A percentile compares a stretch with the other conserved stretches of the same genome.
Evolutionary conservation across 768 basidiomycete species (phyloP).

Genomic region (Pleurotus citrinopileatus): DNA sequence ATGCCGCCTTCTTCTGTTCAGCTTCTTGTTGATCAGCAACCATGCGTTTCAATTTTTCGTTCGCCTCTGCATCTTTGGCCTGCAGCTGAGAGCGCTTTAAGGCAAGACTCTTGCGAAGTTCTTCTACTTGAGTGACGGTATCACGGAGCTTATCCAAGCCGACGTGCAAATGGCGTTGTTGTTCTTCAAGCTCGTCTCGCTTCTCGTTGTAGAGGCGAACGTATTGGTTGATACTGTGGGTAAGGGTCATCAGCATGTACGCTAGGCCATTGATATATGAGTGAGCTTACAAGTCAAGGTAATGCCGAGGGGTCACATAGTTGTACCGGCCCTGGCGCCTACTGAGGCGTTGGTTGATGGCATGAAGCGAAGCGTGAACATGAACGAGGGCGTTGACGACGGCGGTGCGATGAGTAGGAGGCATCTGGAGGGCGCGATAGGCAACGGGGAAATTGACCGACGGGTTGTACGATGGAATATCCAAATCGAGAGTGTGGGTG

Average conservation of each 20-base stretch:
- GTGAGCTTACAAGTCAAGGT: slow-evolving; percentile 90
- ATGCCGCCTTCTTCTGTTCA: slow-evolving; percentile 96
- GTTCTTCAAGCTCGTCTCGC: slow-evolving; percentile 95
- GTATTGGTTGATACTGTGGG: slow-evolving; percentile 89
- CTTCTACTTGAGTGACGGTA: slow-evolving; percentile 96
- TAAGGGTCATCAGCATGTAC: slow-evolving; percentile 13
- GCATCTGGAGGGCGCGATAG: slow-evolving; percentile 78
- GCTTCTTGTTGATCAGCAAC: slow-evolving; percentile 98
- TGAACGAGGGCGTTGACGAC: slow-evolving; percentile 92
- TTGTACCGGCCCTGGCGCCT: slow-evolving; percentile 94
- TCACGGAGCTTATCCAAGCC: slow-evolving; percentile 95
- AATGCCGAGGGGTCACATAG: slow-evolving; percentile 96
- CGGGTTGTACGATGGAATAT: slow-evolving; percentile 76
- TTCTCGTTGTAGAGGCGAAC: slow-evolving; percentile 94
- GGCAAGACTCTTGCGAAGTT: slow-evolving; percentile 91
- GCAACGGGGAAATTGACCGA: slow-evolving; percentile 86
- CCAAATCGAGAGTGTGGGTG: slow-evolving; percentile 90
- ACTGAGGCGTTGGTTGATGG: slow-evolving; percentile 85
- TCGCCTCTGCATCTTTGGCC: slow-evolving; percentile 92
- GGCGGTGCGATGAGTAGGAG: slow-evolving; percentile 88
- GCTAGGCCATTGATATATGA: slow-evolving; percentile 1
- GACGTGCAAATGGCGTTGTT: slow-evolving; percentile 97
- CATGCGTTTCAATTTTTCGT: slow-evolving; percentile 97
- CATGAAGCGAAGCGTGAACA: slow-evolving; percentile 87
- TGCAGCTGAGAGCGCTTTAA: slow-evolving; percentile 90